Evolutionary conservation across 768 basidiomycete genomes (phyloP).

Genomic region (Amanita molliuscula): DNA sequence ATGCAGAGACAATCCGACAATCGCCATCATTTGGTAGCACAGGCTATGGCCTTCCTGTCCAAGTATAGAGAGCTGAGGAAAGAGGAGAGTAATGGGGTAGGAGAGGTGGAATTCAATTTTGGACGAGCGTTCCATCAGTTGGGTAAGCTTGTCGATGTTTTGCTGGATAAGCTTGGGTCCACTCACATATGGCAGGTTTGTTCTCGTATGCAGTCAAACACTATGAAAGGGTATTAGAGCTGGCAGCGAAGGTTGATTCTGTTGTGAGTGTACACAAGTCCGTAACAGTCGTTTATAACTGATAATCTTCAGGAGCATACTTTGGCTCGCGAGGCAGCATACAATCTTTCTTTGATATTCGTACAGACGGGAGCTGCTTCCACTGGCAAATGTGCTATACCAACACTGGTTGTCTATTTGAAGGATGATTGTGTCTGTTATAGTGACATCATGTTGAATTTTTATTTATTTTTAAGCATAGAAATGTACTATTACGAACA

Average conservation of each 20-base stretch:
- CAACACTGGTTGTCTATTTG: constrained; percentile 76
- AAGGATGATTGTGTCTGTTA: constrained; percentile 5
- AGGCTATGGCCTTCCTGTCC: constrained; percentile 81
- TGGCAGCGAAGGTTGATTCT: constrained; percentile 33
- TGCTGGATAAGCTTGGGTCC: background rate
- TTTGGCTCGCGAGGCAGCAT: constrained; percentile 70
- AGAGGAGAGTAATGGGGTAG: constrained; percentile 27
- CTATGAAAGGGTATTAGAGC: constrained; percentile 66
- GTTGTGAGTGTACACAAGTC: background rate
- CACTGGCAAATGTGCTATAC: constrained; percentile 61
- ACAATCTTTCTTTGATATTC: constrained; percentile 80
- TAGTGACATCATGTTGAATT: no score
- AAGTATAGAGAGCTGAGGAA: constrained; percentile 65
- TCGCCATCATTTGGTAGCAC: constrained; percentile 67
- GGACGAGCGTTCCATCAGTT: constrained; percentile 88
- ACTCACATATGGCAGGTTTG: constrained; percentile 40
- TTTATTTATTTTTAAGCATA: no score
- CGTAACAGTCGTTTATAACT: constrained; percentile 1
- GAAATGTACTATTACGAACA: no score
- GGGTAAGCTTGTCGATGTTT: constrained; percentile 36
- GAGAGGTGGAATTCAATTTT: constrained; percentile 91
- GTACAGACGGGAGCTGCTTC: constrained; percentile 66
- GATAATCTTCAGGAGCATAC: constrained; percentile 26
- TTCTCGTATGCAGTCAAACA: constrained; percentile 75
- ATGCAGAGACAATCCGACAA: constrained; percentile 96